These are phyloP conservation scores for Nannochloropsis oceanica DNA, from an alignment of 108 stramenopile species.

Conservation along the genomic window DNA sequence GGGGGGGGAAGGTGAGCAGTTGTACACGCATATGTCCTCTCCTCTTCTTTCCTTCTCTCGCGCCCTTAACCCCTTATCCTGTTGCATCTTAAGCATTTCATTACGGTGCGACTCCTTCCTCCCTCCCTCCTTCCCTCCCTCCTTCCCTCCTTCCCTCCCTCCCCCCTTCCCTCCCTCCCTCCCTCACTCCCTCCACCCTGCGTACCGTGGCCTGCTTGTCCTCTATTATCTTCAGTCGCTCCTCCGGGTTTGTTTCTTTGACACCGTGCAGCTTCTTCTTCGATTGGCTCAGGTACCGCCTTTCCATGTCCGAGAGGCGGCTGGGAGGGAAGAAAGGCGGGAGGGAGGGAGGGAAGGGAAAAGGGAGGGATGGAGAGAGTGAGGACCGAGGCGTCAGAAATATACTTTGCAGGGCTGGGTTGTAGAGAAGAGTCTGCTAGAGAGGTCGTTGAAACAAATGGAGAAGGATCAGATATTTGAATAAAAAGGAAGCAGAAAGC, in stretches of 20 bases:
- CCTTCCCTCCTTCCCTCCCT: too few relatives aligned
- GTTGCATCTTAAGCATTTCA: too few relatives aligned
- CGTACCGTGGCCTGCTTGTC: too few relatives aligned
- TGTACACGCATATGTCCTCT: too few relatives aligned
- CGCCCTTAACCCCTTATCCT: too few relatives aligned
- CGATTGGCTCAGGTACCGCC: neutral
- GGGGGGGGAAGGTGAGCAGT: neutral
- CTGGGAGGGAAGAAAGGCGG: neutral
- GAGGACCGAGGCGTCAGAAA: neutral
- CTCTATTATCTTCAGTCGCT: too few relatives aligned
- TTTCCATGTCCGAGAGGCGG: neutral
- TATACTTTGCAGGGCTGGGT: neutral
- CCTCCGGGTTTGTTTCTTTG: too few relatives aligned
- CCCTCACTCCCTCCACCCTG: too few relatives aligned
- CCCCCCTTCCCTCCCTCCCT: too few relatives aligned
- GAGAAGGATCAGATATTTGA: neutral
- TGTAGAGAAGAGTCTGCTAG: neutral
- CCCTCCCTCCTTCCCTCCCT: too few relatives aligned
- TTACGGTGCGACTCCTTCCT: too few relatives aligned
- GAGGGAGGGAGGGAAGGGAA: neutral
- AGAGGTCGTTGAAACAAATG: neutral
- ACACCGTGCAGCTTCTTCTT: neutral
- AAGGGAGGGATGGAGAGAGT: neutral
- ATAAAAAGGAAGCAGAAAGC: neutral
- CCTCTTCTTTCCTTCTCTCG: too few relatives aligned